These are phyloP conservation scores for Triglochin maritima DNA, from an alignment of 106 monocot genomes.

Conservation along the genomic window DNA sequence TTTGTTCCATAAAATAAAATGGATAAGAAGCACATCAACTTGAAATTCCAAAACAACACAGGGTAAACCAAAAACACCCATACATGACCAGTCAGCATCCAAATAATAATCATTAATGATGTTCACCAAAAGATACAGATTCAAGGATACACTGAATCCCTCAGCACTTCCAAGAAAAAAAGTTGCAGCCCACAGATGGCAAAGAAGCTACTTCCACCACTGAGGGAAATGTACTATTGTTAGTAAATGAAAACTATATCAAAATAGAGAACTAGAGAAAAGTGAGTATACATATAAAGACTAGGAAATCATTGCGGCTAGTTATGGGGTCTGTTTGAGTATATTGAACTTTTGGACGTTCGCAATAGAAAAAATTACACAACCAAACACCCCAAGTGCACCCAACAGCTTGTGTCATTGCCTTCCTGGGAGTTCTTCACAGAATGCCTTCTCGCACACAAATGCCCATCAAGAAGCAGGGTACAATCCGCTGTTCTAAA, in stretches of 20 bases:
- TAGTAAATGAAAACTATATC: neutral
- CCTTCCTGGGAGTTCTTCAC: too few relatives aligned
- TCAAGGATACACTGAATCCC: slow-evolving; percentile 88
- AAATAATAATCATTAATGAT: neutral
- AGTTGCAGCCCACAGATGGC: slow-evolving; percentile 71
- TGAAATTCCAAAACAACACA: too few relatives aligned
- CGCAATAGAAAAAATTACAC: too few relatives aligned
- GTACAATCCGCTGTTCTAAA: too few relatives aligned
- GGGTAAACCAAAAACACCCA: neutral
- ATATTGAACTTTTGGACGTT: too few relatives aligned
- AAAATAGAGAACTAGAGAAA: neutral
- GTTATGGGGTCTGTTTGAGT: too few relatives aligned
- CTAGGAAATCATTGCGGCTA: too few relatives aligned
- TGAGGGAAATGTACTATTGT: slow-evolving; percentile 21
- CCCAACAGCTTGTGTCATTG: too few relatives aligned
- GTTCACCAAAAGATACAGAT: neutral
- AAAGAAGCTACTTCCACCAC: slow-evolving; percentile 23
- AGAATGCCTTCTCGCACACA: too few relatives aligned
- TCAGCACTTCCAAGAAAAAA: slow-evolving; percentile 75
- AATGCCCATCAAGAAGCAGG: too few relatives aligned
- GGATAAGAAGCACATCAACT: neutral
- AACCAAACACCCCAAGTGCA: too few relatives aligned
- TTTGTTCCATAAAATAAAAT: slow-evolving; percentile 3
- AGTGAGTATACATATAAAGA: neutral
- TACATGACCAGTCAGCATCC: neutral